Conservation (phyloP, 345 rosid genomes). For the Raphanus raphanistrum region DNA sequence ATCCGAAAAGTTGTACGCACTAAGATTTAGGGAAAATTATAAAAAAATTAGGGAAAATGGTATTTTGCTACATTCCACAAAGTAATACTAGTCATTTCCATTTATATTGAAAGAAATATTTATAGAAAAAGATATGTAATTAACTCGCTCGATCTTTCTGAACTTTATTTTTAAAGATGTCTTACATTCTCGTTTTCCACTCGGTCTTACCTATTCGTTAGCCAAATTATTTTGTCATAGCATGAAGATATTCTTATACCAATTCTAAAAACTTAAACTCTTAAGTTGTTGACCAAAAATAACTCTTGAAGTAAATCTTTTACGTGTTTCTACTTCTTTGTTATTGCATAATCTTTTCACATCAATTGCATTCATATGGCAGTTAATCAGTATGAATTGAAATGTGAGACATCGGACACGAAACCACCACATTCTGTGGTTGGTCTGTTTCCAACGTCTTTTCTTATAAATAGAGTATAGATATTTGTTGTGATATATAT, state of each 20-base stretch:
- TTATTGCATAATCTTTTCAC: too few species aligned
- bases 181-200: background rate
- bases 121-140: background rate
- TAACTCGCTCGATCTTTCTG: background rate
- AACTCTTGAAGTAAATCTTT: too few species aligned
- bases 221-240: background rate
- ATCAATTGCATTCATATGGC: background rate
- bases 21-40: too few species aligned
- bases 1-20: too few species aligned
- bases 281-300: too few species aligned
- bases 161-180: background rate
- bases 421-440: conserved; percentile 22
- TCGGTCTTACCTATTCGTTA: background rate
- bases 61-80: too few species aligned
- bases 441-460: conserved; percentile 23
- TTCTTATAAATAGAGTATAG: too few species aligned
- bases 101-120: too few species aligned
- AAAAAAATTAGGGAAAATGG: too few species aligned
- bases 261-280: background rate
- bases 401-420: conserved; percentile 15
- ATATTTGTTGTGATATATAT: too few species aligned
- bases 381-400: conserved; percentile 8
- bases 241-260: background rate
- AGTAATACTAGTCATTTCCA: too few species aligned
- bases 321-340: too few species aligned